Evolutionary conservation across 202 grass and related monocot species (phyloP), one percentile per base, ranked within the genome.

Genomic region (Panicum virgatum): DNA sequence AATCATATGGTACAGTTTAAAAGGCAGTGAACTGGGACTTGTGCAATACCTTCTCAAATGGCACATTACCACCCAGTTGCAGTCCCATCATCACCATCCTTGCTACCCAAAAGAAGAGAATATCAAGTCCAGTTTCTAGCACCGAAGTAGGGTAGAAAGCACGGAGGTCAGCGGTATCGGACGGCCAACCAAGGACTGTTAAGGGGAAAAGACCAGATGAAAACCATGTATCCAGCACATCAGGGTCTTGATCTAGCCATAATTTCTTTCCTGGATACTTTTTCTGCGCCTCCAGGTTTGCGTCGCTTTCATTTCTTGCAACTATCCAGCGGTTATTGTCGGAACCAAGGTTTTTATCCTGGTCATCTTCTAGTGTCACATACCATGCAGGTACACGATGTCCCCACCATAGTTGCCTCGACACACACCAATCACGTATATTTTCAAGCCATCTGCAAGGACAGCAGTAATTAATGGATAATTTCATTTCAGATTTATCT

Each of bases 211-310:
- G 88, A 84, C 96, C 92, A 62, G 96, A 86, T 50, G 92, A 95
- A 80, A 98, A 98, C 96, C 96, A 98, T 18, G 92, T 98, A 72
- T 98, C 96, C 45, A 98, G 78, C 26, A 98, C 96, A 84, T 98
- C 96, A 80, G 92, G 96, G 83, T 98, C 96, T 88, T 90, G 96
- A 85, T 72, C 57, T 52, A 98, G 86, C 64, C 71, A 58, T 39
- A 84, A 90, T 85, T 88, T 85, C 69, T 87, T 93, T 60, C 90
- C 96, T 60, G 86, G 19, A 80, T 93, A 98, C 38, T 83, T 91
- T 61, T 81, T 42, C 46, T 89, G 79, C 71, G 92, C 88, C 87
- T 93, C 90, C 18, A 87, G 54, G 23, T 87, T 54, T 43, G 92
- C 96, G 62, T 95, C 87, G 0, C 43, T 48, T 69, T 98, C 90